Evolutionary conservation across 208 protist species (phyloP).

Genomic region (Wallacemonas sp.): DNA sequence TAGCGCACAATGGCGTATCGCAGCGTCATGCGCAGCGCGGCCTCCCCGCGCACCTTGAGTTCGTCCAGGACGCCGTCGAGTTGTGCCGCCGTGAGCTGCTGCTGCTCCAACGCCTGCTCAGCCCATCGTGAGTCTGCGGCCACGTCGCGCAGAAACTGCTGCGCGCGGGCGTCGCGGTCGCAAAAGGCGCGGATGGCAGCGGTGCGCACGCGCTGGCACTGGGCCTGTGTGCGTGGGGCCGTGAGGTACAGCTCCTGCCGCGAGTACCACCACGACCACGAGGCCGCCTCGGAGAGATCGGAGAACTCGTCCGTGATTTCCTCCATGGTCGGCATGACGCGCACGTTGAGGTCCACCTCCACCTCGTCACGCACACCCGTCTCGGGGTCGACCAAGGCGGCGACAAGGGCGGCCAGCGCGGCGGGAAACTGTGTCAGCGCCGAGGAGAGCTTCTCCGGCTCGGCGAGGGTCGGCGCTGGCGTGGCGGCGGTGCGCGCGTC

Average conservation of each 20-base stretch:
- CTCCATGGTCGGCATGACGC: slow-evolving; percentile 2
- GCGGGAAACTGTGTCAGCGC: background rate
- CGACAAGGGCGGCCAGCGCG: background rate
- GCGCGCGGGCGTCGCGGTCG: background rate
- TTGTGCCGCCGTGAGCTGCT: slow-evolving; percentile 7
- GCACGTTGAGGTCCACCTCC: background rate
- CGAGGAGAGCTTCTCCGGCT: background rate
- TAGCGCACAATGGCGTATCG: slow-evolving; percentile 29
- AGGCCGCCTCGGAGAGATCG: background rate
- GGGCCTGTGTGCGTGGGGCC: background rate
- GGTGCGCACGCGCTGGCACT: background rate
- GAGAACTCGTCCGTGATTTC: slow-evolving; percentile 12
- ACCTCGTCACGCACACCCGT: background rate
- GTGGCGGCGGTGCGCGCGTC: background rate
- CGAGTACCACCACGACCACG: slow-evolving; percentile 22
- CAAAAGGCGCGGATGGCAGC: background rate
- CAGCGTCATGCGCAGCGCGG: slow-evolving; percentile 26
- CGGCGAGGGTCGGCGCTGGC: too few relatives aligned
- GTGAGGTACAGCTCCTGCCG: slow-evolving; percentile 6
- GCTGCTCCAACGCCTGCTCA: slow-evolving; percentile 9
- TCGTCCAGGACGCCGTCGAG: slow-evolving; percentile 30
- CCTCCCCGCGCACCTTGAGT: slow-evolving; percentile 13
- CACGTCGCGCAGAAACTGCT: background rate
- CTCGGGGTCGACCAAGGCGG: background rate
- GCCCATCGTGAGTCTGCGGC: background rate